Evolutionary conservation across 345 rosid genomes (phyloP).

Genomic region (Citrus hindsii): DNA sequence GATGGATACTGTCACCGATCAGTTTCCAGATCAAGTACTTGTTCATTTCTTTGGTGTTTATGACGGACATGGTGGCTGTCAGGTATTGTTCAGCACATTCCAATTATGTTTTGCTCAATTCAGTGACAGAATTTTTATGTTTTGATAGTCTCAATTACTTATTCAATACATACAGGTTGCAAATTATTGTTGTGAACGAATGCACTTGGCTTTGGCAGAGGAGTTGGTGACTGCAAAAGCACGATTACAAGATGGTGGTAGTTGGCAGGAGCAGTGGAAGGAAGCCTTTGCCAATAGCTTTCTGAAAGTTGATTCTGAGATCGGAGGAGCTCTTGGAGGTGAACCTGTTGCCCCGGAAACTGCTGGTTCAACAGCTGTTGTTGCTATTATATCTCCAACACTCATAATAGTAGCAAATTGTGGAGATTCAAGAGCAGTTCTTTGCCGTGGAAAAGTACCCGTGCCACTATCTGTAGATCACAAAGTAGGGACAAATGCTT

Average conservation of each 20-base stretch:
- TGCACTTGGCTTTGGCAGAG: constrained; percentile 65
- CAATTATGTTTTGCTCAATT: neutral
- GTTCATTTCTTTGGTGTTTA: constrained; percentile 74
- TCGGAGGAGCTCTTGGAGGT: constrained; percentile 13
- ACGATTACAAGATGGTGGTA: constrained; percentile 24
- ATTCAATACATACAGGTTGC: constrained; percentile 42
- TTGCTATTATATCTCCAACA: constrained; percentile 50
- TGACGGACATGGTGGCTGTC: constrained; percentile 82
- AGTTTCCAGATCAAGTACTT: constrained; percentile 17
- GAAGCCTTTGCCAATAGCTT: constrained; percentile 58
- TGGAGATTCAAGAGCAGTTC: constrained; percentile 84
- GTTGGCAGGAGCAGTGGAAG: constrained; percentile 56
- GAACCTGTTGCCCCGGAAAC: constrained; percentile 54
- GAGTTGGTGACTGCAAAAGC: constrained; percentile 46
- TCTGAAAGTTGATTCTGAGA: constrained; percentile 59
- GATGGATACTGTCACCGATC: constrained; percentile 23
- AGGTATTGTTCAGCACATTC: constrained; percentile 37
- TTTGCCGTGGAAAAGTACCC: constrained; percentile 58
- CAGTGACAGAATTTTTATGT: too few species aligned
- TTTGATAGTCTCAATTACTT: neutral
- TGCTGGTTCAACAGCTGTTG: constrained; percentile 88
- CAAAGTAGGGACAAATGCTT: constrained; percentile 37
- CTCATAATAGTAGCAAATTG: constrained; percentile 66
- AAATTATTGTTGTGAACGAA: constrained; percentile 53
- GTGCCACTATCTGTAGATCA: constrained; percentile 66